phyloP scores from a whole-genome alignment of 2,329 filamentous ascomycete species.

The Alternaria viburni region DNA sequence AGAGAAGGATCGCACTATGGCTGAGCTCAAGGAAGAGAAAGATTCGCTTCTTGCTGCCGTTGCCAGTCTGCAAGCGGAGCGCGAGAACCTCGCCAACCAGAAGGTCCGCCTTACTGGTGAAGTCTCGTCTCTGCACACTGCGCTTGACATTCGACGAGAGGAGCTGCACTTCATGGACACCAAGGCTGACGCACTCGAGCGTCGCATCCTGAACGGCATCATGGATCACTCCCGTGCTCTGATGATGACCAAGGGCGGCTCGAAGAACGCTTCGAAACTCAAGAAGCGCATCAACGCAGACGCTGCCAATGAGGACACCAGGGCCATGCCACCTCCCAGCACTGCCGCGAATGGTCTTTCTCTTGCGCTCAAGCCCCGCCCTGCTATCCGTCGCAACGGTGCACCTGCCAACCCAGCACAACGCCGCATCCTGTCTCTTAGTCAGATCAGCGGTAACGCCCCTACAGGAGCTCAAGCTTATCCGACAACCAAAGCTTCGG shows the following conservation, averaged over 20 bases:
- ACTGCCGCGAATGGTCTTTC: conserved; percentile 45
- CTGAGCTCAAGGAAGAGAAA: conserved; percentile 51
- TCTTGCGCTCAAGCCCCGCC: conserved; percentile 59
- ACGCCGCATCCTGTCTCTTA: conserved; percentile 86
- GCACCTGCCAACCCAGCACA: conserved; percentile 48
- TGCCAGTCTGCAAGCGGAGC: conserved; percentile 67
- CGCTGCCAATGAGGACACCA: conserved; percentile 45
- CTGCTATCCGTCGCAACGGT: conserved; percentile 50
- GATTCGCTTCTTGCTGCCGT: conserved; percentile 60
- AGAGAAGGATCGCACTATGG: conserved; percentile 44
- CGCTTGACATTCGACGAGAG: conserved; percentile 84
- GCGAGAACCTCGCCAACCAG: conserved; percentile 76
- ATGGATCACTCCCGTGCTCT: conserved; percentile 94
- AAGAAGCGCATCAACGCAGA: conserved; percentile 44
- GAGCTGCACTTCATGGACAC: conserved; percentile 90
- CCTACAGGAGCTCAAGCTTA: conserved; percentile 55
- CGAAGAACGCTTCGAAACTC: conserved; percentile 44
- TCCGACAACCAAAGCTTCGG: conserved; percentile 35
- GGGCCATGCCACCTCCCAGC: conserved; percentile 42
- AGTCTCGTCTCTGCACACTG: conserved; percentile 88
- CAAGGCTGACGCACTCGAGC: conserved; percentile 86
- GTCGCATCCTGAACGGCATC: conserved; percentile 90
- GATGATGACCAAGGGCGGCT: conserved; percentile 72
- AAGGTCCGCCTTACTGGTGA: conserved; percentile 83
- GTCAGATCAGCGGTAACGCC: conserved; percentile 82